A percentile compares a stretch with the other conserved stretches of the same genome.
These are phyloP conservation scores for Aspergillus caelatus DNA, from an alignment of 2,329 filamentous ascomycete genomes.

Conservation along the genomic window DNA sequence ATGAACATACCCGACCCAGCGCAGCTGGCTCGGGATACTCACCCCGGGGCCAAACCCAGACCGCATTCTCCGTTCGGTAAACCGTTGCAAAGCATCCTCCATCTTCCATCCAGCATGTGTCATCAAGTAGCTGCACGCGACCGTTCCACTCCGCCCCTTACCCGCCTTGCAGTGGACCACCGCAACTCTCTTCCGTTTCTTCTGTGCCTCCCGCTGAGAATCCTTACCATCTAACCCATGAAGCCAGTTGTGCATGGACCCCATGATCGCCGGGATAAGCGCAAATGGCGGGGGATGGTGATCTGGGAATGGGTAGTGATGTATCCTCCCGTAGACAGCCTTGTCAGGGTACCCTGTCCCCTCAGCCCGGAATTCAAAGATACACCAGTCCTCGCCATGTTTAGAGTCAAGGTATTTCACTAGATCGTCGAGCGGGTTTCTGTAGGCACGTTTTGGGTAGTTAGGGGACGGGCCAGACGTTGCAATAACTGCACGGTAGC, in stretches of 20 bases:
- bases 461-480: slow-evolving; percentile 89
- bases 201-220: slow-evolving; percentile 24
- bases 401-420: slow-evolving; percentile 85
- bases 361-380: slow-evolving; percentile 97
- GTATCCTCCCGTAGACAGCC: slow-evolving; percentile 80
- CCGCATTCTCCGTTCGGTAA: slow-evolving; percentile 85
- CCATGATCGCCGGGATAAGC: slow-evolving; percentile 85
- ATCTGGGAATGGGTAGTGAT: slow-evolving; percentile 95
- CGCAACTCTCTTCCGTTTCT: slow-evolving; percentile 64
- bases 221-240: slow-evolving; percentile 40
- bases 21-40: slow-evolving; percentile 87
- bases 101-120: slow-evolving; percentile 75
- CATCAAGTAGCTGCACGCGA: slow-evolving; percentile 86
- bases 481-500: slow-evolving; percentile 54
- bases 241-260: slow-evolving; percentile 89
- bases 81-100: slow-evolving; percentile 65
- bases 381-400: slow-evolving; percentile 83
- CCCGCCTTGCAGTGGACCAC: slow-evolving; percentile 98
- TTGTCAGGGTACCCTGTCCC: slow-evolving; percentile 93
- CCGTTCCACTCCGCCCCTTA: slow-evolving; percentile 88
- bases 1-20: slow-evolving; percentile 87
- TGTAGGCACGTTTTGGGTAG: slow-evolving; percentile 89
- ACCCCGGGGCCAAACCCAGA: slow-evolving; percentile 86
- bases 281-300: slow-evolving; percentile 95
- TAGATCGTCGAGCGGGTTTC: slow-evolving; percentile 85